Evolutionary conservation across 2,329 filamentous ascomycete species (phyloP), one percentile per base, ranked within the genome.

Genomic region (Phaeosphaeria sp.): DNA sequence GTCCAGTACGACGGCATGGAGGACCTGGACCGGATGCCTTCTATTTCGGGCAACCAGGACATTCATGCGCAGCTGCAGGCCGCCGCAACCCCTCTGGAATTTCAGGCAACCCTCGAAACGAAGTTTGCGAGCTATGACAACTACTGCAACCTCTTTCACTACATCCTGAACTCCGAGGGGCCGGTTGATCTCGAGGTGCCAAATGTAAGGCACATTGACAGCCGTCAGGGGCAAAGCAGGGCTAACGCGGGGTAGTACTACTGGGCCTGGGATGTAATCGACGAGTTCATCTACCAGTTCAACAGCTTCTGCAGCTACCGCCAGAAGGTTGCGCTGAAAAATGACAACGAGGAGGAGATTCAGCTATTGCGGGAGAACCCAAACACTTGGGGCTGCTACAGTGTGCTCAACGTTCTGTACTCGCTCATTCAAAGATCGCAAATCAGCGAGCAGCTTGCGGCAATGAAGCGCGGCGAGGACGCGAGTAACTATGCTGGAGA

Each of bases 211-310:
- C 60, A 42, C 9, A n/a, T 2, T 41, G 11, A 33, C 27, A 15
- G 47, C 22, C 20, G 48, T n/a, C 46, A 15, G 43, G 46, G 36
- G n/a, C 21, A 23, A 10, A 23, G 23, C 58, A 49, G 43, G 11
- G 61, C 59, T 62, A 63, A 71, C 65, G 49, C 39, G 41, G 44
- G 54, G 39, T 58, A 98, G 92, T 96, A 97, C 83, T 97, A 94
- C 84, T 99, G 95, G 95, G 95, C 95, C 43, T 99, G 95, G 95
- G 95, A 99, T 79, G 94, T 98, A 69, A 97, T 99, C 81, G 95
- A 99, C 80, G 95, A 99, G 81, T 99, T 99, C 84, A 98, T 99
- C 82, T 99, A 99, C 85, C 95, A 99, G 80, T 99, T 99, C 86
- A 97, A 99, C 85, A 96, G 93, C 58, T 99, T 99, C 85, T 98